Conservation (phyloP, 352 stramenopile species). For the Pythium biforme region DNA sequence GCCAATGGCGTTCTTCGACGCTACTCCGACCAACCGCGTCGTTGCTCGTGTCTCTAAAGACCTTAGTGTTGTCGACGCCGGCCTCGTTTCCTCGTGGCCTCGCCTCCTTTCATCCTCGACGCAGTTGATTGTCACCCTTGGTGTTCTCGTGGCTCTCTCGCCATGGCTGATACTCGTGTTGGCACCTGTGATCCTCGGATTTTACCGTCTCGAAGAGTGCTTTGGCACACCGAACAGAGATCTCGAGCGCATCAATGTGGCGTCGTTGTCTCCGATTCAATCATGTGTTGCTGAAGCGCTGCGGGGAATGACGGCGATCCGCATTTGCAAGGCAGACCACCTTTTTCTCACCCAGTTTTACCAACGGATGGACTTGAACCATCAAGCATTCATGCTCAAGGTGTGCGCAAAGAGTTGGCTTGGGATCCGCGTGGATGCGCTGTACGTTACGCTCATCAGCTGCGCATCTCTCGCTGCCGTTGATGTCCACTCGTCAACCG, state of each 20-base stretch:
- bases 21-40: conserved; percentile 66
- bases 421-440: conserved; percentile 22
- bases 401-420: conserved; percentile 65
- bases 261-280: conserved; percentile 91
- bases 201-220: conserved; percentile 81
- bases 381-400: conserved; percentile 65
- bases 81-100: conserved; percentile 45
- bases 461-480: conserved; percentile 6
- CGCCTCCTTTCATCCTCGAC: conserved; percentile 20
- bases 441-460: conserved; percentile 1
- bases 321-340: conserved; percentile 55
- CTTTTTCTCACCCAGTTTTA: conserved; percentile 50
- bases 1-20: conserved; percentile 79
- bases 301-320: conserved; percentile 92
- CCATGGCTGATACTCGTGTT: conserved; percentile 53
- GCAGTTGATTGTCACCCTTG: conserved; percentile 37
- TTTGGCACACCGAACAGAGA: conserved; percentile 89
- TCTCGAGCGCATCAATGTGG: conserved; percentile 93
- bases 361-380: conserved; percentile 51
- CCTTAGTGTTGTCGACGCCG: conserved; percentile 60
- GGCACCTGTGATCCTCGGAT: conserved; percentile 55
- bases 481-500: not conserved
- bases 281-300: conserved; percentile 93
- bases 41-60: conserved; percentile 73
- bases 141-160: conserved; percentile 9